Base-by-base conservation (phyloP, 768 basidiomycete genomes). In the Tremella fuciformis region DNA sequence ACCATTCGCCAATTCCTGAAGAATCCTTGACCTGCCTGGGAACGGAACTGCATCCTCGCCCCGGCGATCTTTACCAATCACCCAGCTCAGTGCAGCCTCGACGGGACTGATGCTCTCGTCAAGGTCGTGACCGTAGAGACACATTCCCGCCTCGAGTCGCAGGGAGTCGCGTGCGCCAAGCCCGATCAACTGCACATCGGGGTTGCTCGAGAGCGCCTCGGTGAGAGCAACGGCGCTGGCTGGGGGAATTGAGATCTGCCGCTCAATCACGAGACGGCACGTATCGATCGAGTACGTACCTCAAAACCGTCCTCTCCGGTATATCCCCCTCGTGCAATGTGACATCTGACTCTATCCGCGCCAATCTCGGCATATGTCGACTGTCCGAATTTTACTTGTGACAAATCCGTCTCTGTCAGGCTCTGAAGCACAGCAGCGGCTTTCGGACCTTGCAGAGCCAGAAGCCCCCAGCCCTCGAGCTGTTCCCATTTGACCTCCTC, bases 241-340 rank as follows among this genome's bases (percentile, higher is more conserved):
- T 0, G 89, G 89, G 0, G 90, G 90, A 41, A 94, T 86, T 3
- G 91, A 94, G 62, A 97, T 91, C 91, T 76, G 53, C 13, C 13
- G 44, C 13, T 50, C 15, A 42, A 18, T 41, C 42, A 47, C 38
- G 22, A 1, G 42, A 39, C n/a, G n/a, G n/a, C n/a, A 13, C 51
- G 34, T 18, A 40, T 16, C 9, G 19, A 13, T 55, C 53, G n/a
- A 21, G 16, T 22, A 26, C n/a, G n/a, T n/a, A 86, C 91, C 82
- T 99, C 96, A 65, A 99, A 98, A 0, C 96, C 96, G 76, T 99
- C 96, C 78, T 99, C 96, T 11, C 96, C 96, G 0, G 96, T 98
- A 78, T 99, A 99, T 3, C 96, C 96, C 25, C 91, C 90, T 15
- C 96, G 85, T 8, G 91, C 88, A 26, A 98, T 84, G 72, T 98